Base-by-base conservation (phyloP, 306 rosid species). In the Ceratonia siliqua region DNA sequence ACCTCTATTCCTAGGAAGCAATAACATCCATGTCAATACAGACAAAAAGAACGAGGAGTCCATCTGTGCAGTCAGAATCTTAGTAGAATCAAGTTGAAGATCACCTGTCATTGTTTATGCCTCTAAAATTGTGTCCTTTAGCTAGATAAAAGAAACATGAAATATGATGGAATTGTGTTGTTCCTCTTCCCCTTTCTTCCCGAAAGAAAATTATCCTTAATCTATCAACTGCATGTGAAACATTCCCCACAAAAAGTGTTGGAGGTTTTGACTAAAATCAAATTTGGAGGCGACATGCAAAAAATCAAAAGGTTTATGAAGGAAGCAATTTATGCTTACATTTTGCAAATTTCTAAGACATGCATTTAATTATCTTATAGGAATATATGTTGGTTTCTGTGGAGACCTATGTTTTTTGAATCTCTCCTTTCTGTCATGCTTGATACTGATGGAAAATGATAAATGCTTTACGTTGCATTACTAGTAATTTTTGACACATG, bases 221-320 rank as follows among this genome's bases (percentile, higher is more conserved):
- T 71, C 50, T 15, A 9, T 53, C 8, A 36, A 76, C 41, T 9
- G 8, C 68, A 4, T 59, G 6, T 33, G 69, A 48, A 55, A 15
- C 63, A 62, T 42, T 49, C 75, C 62, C 53, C 7, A n/a, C n/a
- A n/a, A 52, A 77, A 43, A 57, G 63, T 45, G 36, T 15, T 30
- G 15, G 80, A 49, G 65, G 49, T 72, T 67, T 53, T 32, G 10
- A 32, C 18, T 20, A 50, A 73, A 41, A 38, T 25, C 10, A 14
- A 17, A 7, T 33, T 33, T 12, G 15, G 15, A 41, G 43, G 13
- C 3, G 39, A 32, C 43, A 54, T 68, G 38, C 45, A 50, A 56
- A 63, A n/a, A 36, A 38, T 69, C 8, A 58, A 74, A 74, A 75
- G 39, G 52, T 69, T 39, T 74, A 35, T 69, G 57, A 49, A 50